Base-by-base conservation (phyloP, 805 yeast genomes). In the Grigorovia jiainica region DNA sequence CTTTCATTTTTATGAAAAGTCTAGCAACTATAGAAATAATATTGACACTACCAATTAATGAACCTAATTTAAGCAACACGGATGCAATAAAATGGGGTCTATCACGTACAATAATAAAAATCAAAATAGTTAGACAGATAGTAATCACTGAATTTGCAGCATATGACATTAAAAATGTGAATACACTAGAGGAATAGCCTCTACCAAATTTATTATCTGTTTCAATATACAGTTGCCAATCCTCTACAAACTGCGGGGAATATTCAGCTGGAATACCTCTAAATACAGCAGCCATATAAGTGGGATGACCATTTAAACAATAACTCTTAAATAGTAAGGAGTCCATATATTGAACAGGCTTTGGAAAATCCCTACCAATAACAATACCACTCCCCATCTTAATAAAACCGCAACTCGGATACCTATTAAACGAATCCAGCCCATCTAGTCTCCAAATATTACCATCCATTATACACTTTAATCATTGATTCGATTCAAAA, bases 121-220 rank as follows among this genome's bases (percentile, higher is more conserved):
- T 76, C 40, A 81, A 70, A 8, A 83, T 60, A 0, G 87, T 78
- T 19, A 79, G 62, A 47, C 76, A 77, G 59, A 79, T 65, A 3
- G 82, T 73, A 5, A 82, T 72, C 16, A 82, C 81, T 6, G 82
- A 75, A 55, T 82, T 78, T 0, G 78, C 71, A 8, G 85, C 71
- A 17, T 82, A 55, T 0, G 84, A 72, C 53, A 78, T 77, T 1
- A 82, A 63, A 31, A 79, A 68, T 0, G 87, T 78, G 44, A 73
- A 81, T 15, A 80, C 67, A 38, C 82, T 71, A 54, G 73, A 74
- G 16, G 70, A 59, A 58, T 74, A 80, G 3, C 68, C 49, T 1
- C 79, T 78, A 5, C 62, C 58, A 45, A 60, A 53, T 3, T 55
- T 50, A 19, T 58, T 59, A 15, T 53, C 43, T 5, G 33, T 38